A percentile compares a stretch with the other conserved stretches of the same genome.
Evolutionary conservation across 2,329 filamentous ascomycete species (phyloP).

Genomic region (Aspergillus ochraceoroseus): DNA sequence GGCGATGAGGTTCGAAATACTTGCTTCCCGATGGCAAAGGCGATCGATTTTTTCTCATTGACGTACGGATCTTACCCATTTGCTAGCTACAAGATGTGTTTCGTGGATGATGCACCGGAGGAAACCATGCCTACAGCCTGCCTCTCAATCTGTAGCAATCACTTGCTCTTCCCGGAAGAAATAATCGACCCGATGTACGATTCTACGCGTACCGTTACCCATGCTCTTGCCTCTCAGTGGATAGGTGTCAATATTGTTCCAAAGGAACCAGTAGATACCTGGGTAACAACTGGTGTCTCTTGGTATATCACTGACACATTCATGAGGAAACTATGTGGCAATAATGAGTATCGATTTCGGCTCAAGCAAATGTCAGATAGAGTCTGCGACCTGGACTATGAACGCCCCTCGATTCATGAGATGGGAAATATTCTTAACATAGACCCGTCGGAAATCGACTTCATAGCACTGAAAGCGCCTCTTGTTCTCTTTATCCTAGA

Average conservation of each 20-base stretch:
- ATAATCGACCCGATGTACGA: slow-evolving; percentile 81
- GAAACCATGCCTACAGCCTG: slow-evolving; percentile 75
- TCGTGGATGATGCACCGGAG: slow-evolving; percentile 79
- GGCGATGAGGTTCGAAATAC: slow-evolving; percentile 80
- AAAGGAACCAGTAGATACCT: slow-evolving; percentile 72
- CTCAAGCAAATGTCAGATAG: slow-evolving; percentile 80
- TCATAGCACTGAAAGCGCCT: slow-evolving; percentile 84
- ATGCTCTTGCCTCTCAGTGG: slow-evolving; percentile 86
- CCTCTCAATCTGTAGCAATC: slow-evolving; percentile 79
- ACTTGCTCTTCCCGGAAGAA: slow-evolving; percentile 76
- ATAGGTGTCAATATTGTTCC: slow-evolving; percentile 89
- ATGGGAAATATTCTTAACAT: slow-evolving; percentile 73
- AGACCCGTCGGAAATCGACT: slow-evolving; percentile 80
- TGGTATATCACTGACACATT: slow-evolving; percentile 95
- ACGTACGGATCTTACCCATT: slow-evolving; percentile 89
- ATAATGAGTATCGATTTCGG: slow-evolving; percentile 88
- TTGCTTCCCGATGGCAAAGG: slow-evolving; percentile 73
- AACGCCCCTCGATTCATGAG: slow-evolving; percentile 74
- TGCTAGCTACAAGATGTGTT: slow-evolving; percentile 85
- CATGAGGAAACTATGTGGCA: slow-evolving; percentile 83
- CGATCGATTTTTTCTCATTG: slow-evolving; percentile 85
- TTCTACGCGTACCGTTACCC: slow-evolving; percentile 72
- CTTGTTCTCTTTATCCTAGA: slow-evolving; percentile 92
- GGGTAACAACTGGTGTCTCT: slow-evolving; percentile 83
- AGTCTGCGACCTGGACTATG: slow-evolving; percentile 74